Evolutionary conservation across 257 asterid species (phyloP), one percentile per base, ranked within the genome.

Genomic region (Voacanga thouarsii): DNA sequence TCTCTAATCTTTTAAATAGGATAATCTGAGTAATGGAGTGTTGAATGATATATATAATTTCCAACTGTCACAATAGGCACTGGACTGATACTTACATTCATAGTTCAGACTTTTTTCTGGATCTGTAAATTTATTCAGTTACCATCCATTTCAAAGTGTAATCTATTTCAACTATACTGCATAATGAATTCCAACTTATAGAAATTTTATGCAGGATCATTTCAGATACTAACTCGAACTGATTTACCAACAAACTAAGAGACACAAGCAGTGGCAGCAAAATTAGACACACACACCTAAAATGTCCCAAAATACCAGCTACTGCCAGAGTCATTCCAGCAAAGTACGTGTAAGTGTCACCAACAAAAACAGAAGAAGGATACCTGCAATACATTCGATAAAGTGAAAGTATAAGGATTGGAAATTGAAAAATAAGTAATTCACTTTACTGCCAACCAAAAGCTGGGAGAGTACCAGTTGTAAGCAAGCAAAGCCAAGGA

Each of bases 301-400:
- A 93, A 79, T 93, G 97, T 71, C 97, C 97, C 86, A 93, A 88
- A 76, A 92, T 92, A 83, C 97, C 97, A 64, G 82, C 95, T 24
- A 92, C 97, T 44, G 97, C 97, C 93, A 92, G 84, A 21, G 97
- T 90, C 97, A 93, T 93, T 66, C 97, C 97, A 71, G 97, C 97
- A 85, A 93, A 93, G 89, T 93, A 91, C 39, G 97, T 91, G 74
- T 87, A 93, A 23, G 97, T 91, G 85, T 93, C 96, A 45, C 97
- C 97, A 65, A 93, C 96, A 72, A 93, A 93, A 82, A 91, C 97
- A 16, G 97, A 87, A 47, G 97, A 93, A 43, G 97, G 97, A 79
- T 88, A 89, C 97, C 97, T 92, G 78, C 26, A 76, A 83, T 66
- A 68, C 43, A 76, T 72, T 61, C 45, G 30, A 59, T 45, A 80